Percentiles rank a stretch among this genome's conserved stretches.
Conservation (phyloP, 2,329 filamentous ascomycete genomes). For the Penicillium sp. region DNA sequence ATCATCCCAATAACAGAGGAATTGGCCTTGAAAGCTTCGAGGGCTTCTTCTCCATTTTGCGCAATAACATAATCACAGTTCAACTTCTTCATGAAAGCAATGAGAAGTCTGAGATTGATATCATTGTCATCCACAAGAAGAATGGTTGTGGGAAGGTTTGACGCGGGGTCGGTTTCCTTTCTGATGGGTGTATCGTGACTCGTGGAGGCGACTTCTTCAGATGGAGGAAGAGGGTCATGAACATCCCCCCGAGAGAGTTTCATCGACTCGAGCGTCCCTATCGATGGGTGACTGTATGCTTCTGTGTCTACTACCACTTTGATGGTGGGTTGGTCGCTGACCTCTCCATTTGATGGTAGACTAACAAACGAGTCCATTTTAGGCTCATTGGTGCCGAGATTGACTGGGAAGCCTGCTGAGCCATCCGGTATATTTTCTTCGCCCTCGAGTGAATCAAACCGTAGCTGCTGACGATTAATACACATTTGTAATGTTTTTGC, state of each 20-base stretch:
- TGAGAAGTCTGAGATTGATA: conserved; percentile 35
- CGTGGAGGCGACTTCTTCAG: neutral
- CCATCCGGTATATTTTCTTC: neutral
- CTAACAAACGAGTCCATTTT: neutral
- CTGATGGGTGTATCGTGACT: neutral
- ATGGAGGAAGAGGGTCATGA: neutral
- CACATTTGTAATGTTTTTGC: conserved; percentile 27
- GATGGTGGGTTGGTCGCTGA: neutral
- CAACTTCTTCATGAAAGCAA: conserved; percentile 32
- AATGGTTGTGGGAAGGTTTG: conserved; percentile 11
- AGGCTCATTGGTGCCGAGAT: neutral
- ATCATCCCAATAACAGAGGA: conserved; percentile 8
- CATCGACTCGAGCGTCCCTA: neutral
- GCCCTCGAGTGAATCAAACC: neutral
- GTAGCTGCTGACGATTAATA: conserved; percentile 13
- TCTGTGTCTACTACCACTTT: neutral
- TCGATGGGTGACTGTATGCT: too few species aligned
- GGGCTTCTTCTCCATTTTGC: conserved; percentile 36
- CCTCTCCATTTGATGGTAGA: neutral
- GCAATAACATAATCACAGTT: conserved; percentile 33
- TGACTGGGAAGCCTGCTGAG: neutral
- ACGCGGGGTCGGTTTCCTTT: neutral
- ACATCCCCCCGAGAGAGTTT: neutral
- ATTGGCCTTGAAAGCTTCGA: conserved; percentile 27
- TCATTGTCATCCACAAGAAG: conserved; percentile 42